Evolutionary conservation across 2,329 filamentous ascomycete species (phyloP), one percentile per base, ranked within the genome.

Genomic region (Alternaria sp.): DNA sequence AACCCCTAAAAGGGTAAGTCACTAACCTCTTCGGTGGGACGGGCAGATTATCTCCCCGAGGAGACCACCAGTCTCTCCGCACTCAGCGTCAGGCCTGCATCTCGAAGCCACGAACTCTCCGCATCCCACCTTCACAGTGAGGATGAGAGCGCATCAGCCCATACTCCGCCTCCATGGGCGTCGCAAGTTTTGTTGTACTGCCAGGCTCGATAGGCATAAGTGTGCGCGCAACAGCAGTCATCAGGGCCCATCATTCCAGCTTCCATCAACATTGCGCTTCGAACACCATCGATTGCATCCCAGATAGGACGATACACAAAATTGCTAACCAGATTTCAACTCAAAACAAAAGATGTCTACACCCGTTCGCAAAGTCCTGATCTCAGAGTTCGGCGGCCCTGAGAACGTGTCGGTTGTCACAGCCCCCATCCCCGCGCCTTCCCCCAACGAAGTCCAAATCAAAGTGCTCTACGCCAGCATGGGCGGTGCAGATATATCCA

Each of bases 381-480:
- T 86, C 64, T 72, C 83, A 32, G 74, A 75, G 40, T 80, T 81
- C 57, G 83, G 84, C 52, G 80, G 82, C 30, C 70, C 80, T 15
- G 78, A 81, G 44, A 76, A 77, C 10, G 74, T 85, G 25, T 74
- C 70, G 1, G 69, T 78, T 5, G 71, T 84, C 28, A 74, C 69
- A 4, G 72, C 74, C 4, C 69, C 77, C 6, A 79, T 82, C 46
- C 58, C 79, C 1, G 72, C 81, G 6, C 84, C 85, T 19, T 70
- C 77, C 12, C 74, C 79, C 9, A 71, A 80, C 26, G 76, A 86
- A 59, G 84, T 86, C 25, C 84, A 84, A 54, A 77, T 85, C 61
- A 80, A 81, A 54, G 81, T 85, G 61, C 69, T 84, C 58, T 85
- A 85, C 73, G 71, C 83, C 3, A 82, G 82, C 54, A 85, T 86